Evolutionary conservation across 116 monocot species (phyloP).

Genomic region (Iris pallida): DNA sequence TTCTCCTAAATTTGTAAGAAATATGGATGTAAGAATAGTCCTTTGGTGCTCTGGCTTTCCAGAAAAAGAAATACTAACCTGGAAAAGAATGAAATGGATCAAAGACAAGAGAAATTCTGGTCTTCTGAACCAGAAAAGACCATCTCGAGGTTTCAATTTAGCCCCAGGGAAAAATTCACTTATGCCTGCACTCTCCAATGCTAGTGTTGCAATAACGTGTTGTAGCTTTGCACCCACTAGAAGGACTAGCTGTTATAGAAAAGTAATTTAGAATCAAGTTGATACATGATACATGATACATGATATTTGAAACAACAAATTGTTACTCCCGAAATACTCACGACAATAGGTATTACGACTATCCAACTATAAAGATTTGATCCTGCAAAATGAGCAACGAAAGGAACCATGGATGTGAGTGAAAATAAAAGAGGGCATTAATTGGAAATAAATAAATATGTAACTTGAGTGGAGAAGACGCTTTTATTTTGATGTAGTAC

Average conservation of each 20-base stretch:
- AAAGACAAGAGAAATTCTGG: slow-evolving; percentile 74
- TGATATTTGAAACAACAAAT: slow-evolving; percentile 1
- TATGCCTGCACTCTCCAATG: slow-evolving; percentile 66
- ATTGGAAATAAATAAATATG: too few species aligned
- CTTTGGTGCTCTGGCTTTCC: neutral
- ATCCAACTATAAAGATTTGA: slow-evolving; percentile 97
- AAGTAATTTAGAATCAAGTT: neutral
- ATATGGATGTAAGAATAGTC: neutral
- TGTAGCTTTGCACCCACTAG: slow-evolving; percentile 89
- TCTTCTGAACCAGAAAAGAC: slow-evolving; percentile 97
- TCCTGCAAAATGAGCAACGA: slow-evolving; percentile 31
- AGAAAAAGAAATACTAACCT: slow-evolving; percentile 36
- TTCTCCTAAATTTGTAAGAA: neutral
- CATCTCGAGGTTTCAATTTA: slow-evolving; percentile 74
- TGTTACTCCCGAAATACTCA: slow-evolving; percentile 25
- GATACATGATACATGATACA: neutral
- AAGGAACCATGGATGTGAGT: neutral
- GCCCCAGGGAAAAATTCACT: slow-evolving; percentile 28
- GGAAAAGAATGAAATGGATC: slow-evolving; percentile 96
- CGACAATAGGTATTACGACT: slow-evolving; percentile 79
- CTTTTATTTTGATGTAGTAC: too few species aligned
- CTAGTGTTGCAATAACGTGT: slow-evolving; percentile 82
- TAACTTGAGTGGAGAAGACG: too few species aligned
- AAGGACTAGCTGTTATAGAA: slow-evolving; percentile 66
- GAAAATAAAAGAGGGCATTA: neutral